Evolutionary conservation across 2,329 filamentous ascomycete genomes (phyloP), one percentile per base, ranked within the genome.

Genomic region (Neurospora sp.): DNA sequence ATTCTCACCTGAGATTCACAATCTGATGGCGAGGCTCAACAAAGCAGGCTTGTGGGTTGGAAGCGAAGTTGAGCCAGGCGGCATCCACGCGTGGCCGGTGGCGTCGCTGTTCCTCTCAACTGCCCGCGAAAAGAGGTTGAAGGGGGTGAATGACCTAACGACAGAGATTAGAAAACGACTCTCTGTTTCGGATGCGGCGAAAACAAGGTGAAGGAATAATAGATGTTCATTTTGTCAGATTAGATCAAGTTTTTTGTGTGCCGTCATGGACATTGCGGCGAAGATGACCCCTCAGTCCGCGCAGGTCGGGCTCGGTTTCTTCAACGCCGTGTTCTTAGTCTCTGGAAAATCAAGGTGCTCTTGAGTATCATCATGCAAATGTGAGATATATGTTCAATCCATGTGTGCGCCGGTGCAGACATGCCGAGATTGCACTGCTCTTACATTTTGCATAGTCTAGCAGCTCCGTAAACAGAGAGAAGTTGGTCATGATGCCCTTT

Each of bases 51-150:
- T 87, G 40, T 78, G 84, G 43, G 83, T 91, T n/a, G 82, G 84
- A 69, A 83, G 83, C 69, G 82, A 86, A 74, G 87, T 88, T 75
- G 88, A 92, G 73, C 80, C 83, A 37, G 89, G 87, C 15, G 89
- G 88, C 2, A 89, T 96, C 70, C 92, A 96, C 79, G 92, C 90
- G 11, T 96, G 92, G 93, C 92, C 92, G 0, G 89, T 96, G 23
- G 91, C 90, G 10, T 83, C 83, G 66, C 75, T 88, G n/a, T 87
- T 88, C 75, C 77, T 89, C 37, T 83, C 85, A 65, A 81, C 79
- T 66, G 82, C 82, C 36, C 76, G 77, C n/a, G 80, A 83, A 40
- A 80, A 83, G 75, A 83, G 88, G 69, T 77, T 86, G 69, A 82
- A 83, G 72, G 87, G 88, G 3, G 76, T 90, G 72, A 77, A 75